phyloP scores from a whole-genome alignment of 768 basidiomycete species.

The Leccinum uliginosum region DNA sequence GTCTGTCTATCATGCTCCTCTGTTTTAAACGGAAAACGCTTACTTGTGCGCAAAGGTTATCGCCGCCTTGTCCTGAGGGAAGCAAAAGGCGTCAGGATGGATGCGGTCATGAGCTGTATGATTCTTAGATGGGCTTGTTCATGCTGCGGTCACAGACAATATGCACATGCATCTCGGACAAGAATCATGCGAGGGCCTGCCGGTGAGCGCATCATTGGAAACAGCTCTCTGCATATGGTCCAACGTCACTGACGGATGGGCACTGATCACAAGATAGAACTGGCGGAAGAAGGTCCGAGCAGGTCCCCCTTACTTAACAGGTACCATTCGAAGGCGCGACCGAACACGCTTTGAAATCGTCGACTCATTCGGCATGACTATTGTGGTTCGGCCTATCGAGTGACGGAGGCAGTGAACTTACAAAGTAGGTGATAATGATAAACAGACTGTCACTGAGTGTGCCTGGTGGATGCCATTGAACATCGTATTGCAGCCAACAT shows the following conservation, averaged over 20 bases:
- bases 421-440: neutral
- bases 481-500: too few relatives aligned
- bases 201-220: neutral
- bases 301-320: neutral
- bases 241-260: too few relatives aligned
- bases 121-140: neutral
- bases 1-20: too few relatives aligned
- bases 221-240: neutral
- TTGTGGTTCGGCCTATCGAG: too few relatives aligned
- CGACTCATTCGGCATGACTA: neutral
- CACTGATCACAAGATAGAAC: neutral
- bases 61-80: too few relatives aligned
- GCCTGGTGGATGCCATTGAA: neutral
- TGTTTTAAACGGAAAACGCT: too few relatives aligned
- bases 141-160: neutral
- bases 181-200: neutral
- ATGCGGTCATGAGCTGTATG: neutral
- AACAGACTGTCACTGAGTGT: neutral
- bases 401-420: too few relatives aligned
- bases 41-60: too few relatives aligned
- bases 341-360: neutral
- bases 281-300: neutral
- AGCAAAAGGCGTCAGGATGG: neutral
- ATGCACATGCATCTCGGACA: neutral
- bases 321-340: neutral